Percentiles rank a stretch among this genome's conserved stretches.
Conservation (phyloP, 2,329 filamentous ascomycete species). For the Sporothrix variecibatus region DNA sequence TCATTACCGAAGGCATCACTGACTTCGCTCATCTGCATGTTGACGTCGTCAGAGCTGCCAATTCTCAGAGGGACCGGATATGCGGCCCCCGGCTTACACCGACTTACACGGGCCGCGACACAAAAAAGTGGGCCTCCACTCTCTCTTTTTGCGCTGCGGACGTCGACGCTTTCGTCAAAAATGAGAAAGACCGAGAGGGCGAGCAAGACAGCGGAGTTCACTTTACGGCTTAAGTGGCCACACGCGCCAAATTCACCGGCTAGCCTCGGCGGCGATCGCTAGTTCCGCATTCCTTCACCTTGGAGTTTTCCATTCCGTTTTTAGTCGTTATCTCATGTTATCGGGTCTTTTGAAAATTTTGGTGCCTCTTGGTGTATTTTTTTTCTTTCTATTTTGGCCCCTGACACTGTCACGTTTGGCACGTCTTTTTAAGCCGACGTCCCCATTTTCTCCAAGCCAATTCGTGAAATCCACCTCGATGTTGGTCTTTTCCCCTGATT, state of each 20-base stretch:
- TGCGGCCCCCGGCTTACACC: not conserved
- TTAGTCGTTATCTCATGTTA: not conserved
- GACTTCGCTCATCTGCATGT: not conserved
- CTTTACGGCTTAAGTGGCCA: not conserved
- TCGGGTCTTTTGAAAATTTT: not conserved
- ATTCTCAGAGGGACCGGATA: not conserved
- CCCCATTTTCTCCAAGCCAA: not conserved
- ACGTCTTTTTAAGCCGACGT: slow-evolving; percentile 7
- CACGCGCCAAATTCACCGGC: not conserved
- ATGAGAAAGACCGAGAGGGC: not conserved
- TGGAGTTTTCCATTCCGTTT: not conserved
- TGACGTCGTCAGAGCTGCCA: not conserved
- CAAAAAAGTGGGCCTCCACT: not conserved
- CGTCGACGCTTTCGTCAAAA: not conserved
- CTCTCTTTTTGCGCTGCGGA: not conserved
- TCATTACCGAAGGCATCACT: not conserved
- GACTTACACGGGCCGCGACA: slow-evolving; percentile 15
- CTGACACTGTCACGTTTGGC: not conserved
- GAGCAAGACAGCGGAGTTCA: not conserved
- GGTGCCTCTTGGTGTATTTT: not conserved
- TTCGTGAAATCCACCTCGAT: slow-evolving; percentile 2
- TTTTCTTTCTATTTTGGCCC: not conserved
- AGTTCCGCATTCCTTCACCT: not conserved
- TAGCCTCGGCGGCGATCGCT: slow-evolving; percentile 11
- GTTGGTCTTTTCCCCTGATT: not conserved